Base-by-base conservation (phyloP, 352 stramenopile genomes). In the Phytophthora hybrid region DNA sequence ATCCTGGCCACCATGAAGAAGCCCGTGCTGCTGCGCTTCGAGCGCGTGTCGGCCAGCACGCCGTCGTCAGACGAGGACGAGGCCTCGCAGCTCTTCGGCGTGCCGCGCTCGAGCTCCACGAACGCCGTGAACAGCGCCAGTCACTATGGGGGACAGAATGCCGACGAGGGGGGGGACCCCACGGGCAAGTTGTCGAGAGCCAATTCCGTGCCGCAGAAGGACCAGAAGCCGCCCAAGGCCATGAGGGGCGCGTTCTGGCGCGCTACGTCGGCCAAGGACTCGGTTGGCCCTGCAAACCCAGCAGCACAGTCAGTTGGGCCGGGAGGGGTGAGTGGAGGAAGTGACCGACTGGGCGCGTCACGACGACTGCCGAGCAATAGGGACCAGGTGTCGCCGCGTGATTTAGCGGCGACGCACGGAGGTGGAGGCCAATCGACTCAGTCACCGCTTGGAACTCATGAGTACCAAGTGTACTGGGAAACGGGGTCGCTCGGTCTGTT, bases 1-100 rank as follows among this genome's bases (percentile, higher is more conserved):
- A 94, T 97, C 56, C 76, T 97, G 41, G 85, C 90, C 41, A 97
- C 90, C 21, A 97, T 95, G 88, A 95, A 97, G 76, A 96, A 97
- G 71, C 90, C 90, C 29, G 90, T 97, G 57, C 63, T 97, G 53
- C 73, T 97, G 41, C 90, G 90, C 5, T 97, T 97, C 59, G 87
- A 95, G 66, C 86, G 84, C 4, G 54, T 85, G 9, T 73, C 69
- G n/a, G 80, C 73, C 39, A 80, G 73, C 49, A 88, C 84, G 23
- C 82, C 82, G 31, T 82, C 76, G 18, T 89, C 82, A 1, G 81
- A 89, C 41, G 81, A 85, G 26, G 83, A 88, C 55, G 76, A 78
- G 18, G 62, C 76, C 18, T 69, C 70, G 16, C 61, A 77, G 58
- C 65, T 77, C 34, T 85, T 92, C 29, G 80, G 87, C 31, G 65